phyloP scores from a whole-genome alignment of 768 basidiomycete genomes.

The Russula brevipes region DNA sequence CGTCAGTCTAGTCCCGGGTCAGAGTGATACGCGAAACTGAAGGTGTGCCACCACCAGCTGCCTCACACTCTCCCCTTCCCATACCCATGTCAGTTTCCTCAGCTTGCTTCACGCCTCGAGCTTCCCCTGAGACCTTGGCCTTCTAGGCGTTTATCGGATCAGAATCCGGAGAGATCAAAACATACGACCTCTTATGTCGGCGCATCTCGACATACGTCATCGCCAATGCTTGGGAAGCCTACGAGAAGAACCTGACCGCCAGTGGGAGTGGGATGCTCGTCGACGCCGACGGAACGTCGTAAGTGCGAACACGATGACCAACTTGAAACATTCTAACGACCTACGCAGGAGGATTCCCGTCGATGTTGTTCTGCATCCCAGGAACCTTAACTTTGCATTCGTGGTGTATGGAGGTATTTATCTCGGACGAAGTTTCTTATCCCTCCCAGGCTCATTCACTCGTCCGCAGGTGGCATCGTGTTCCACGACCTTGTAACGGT shows the following conservation, averaged over 20 bases:
- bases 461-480: constrained; percentile 50
- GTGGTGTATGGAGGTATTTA: constrained; percentile 69
- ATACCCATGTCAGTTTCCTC: constrained; percentile 55
- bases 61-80: constrained; percentile 59
- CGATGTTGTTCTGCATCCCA: constrained; percentile 62
- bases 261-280: constrained; percentile 41
- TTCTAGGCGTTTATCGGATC: constrained; percentile 45
- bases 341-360: constrained; percentile 39
- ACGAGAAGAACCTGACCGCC: constrained; percentile 52
- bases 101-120: not conserved
- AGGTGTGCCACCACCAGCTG: constrained; percentile 34
- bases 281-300: constrained; percentile 36
- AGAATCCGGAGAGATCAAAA: constrained; percentile 56
- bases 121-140: constrained; percentile 5
- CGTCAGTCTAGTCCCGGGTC: constrained; percentile 29
- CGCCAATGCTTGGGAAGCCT: constrained; percentile 70
- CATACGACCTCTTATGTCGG: constrained; percentile 70
- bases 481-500: constrained; percentile 51
- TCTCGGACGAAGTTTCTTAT: not conserved
- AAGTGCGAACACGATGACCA: constrained; percentile 21
- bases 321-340: constrained; percentile 1
- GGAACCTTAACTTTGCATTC: constrained; percentile 66
- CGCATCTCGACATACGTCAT: constrained; percentile 61
- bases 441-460: not conserved
- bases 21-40: not conserved